Conservation (phyloP, 2,329 filamentous ascomycete genomes). For the Eutypa lata region DNA sequence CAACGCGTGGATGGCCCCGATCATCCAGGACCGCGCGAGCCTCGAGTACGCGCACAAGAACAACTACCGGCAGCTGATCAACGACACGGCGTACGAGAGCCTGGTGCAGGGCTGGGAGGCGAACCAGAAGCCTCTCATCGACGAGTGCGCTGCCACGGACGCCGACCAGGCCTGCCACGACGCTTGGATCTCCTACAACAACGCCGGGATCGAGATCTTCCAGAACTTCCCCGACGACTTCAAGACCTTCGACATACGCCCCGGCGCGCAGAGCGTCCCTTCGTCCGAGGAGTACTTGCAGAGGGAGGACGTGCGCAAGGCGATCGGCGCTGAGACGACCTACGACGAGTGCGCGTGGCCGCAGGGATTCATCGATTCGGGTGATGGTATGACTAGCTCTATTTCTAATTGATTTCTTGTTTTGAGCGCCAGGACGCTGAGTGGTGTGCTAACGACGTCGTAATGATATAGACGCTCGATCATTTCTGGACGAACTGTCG, state of each 20-base stretch:
- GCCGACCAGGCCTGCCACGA: constrained; percentile 27
- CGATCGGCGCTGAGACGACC: constrained; percentile 20
- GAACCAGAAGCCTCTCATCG: constrained; percentile 34
- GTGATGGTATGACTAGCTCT: not conserved
- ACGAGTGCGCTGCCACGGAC: constrained; percentile 32
- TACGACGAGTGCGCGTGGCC: constrained; percentile 13
- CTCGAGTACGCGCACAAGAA: constrained; percentile 30
- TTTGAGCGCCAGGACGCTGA: too few species aligned
- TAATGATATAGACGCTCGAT: constrained; percentile 8
- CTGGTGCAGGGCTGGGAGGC: constrained; percentile 31
- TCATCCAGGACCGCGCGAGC: constrained; percentile 22
- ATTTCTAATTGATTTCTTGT: not conserved
- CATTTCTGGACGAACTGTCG: constrained; percentile 36
- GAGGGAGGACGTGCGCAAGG: not conserved
- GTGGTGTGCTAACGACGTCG: too few species aligned
- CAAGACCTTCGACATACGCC: constrained; percentile 24
- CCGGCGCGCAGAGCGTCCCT: constrained; percentile 7
- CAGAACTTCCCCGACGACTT: constrained; percentile 23
- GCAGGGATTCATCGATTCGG: not conserved
- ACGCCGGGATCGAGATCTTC: constrained; percentile 31
- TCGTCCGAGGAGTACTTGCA: not conserved
- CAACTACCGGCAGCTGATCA: constrained; percentile 39
- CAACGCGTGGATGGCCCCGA: constrained; percentile 22
- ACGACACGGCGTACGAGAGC: constrained; percentile 24
- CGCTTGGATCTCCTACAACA: constrained; percentile 29